Conservation (phyloP, 2,329 filamentous ascomycete species). For the Paramyrothecium roridum region DNA sequence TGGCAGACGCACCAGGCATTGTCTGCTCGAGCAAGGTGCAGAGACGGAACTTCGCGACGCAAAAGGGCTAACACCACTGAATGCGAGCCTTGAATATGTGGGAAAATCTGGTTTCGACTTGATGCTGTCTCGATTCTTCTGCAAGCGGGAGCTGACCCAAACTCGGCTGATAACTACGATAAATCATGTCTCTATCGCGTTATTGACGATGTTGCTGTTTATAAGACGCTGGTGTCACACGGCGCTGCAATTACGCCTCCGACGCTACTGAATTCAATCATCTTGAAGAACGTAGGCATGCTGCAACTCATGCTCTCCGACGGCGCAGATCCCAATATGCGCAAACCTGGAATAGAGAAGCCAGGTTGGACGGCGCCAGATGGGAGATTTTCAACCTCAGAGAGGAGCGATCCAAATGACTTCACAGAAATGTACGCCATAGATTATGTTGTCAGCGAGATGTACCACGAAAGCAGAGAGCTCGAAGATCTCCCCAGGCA, state of each 20-base stretch:
- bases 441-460: background rate
- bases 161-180: background rate
- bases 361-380: background rate
- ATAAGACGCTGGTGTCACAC: background rate
- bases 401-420: background rate
- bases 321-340: background rate
- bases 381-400: background rate
- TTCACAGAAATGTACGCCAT: background rate
- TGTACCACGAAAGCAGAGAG: background rate
- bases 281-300: background rate
- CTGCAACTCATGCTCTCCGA: background rate
- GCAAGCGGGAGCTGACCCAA: constrained; percentile 2
- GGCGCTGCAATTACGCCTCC: background rate
- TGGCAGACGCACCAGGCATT: constrained; percentile 5
- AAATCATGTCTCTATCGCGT: constrained; percentile 1
- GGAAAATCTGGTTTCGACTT: background rate
- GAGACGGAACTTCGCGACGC: background rate
- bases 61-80: background rate
- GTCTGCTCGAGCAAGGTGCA: constrained; percentile 1
- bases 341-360: background rate
- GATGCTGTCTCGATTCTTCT: constrained; percentile 1
- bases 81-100: constrained; percentile 1
- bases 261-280: background rate
- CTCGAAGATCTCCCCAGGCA: background rate
- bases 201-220: background rate